Percentiles rank a stretch among this genome's conserved stretches.
Conservation (phyloP, 2,329 filamentous ascomycete genomes). For the Penicillium crustosum region DNA sequence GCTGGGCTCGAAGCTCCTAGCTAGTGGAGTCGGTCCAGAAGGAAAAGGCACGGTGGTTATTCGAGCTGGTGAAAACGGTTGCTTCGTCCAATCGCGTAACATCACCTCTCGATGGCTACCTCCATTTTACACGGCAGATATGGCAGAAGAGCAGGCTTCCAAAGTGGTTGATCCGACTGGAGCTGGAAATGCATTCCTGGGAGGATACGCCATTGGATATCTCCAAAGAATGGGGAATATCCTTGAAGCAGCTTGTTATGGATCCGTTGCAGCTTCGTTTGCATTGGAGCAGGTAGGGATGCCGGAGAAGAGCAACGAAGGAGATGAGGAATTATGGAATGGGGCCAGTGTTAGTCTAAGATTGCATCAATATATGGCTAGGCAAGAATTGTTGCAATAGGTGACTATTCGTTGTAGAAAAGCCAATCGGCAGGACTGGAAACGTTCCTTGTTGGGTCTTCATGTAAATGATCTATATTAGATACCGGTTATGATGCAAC, state of each 20-base stretch:
- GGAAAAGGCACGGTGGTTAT: constrained; percentile 27
- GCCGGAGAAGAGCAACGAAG: constrained; percentile 11
- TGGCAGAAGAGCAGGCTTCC: background rate
- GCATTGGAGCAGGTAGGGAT: constrained; percentile 34
- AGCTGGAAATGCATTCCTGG: constrained; percentile 40
- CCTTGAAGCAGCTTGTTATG: constrained; percentile 31
- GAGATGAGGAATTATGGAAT: constrained; percentile 23
- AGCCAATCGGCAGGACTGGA: background rate
- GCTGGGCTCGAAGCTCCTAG: constrained; percentile 12
- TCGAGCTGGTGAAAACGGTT: constrained; percentile 34
- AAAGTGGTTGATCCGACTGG: constrained; percentile 39
- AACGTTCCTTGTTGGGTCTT: no score
- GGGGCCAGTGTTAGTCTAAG: constrained; percentile 11
- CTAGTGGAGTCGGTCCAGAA: constrained; percentile 17
- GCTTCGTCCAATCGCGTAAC: constrained; percentile 19
- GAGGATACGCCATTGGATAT: constrained; percentile 33
- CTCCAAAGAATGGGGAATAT: constrained; percentile 19
- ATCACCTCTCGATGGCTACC: constrained; percentile 28
- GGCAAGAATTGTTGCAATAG: background rate
- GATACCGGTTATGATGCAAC: constrained; percentile 16
- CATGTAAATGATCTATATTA: background rate
- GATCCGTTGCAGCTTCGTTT: constrained; percentile 37
- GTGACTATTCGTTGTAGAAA: background rate
- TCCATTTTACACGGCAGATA: constrained; percentile 22
- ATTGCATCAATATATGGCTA: constrained; percentile 20